Evolutionary conservation across 2,329 filamentous ascomycete genomes (phyloP).

Genomic region (Sarocladium brachiariae): DNA sequence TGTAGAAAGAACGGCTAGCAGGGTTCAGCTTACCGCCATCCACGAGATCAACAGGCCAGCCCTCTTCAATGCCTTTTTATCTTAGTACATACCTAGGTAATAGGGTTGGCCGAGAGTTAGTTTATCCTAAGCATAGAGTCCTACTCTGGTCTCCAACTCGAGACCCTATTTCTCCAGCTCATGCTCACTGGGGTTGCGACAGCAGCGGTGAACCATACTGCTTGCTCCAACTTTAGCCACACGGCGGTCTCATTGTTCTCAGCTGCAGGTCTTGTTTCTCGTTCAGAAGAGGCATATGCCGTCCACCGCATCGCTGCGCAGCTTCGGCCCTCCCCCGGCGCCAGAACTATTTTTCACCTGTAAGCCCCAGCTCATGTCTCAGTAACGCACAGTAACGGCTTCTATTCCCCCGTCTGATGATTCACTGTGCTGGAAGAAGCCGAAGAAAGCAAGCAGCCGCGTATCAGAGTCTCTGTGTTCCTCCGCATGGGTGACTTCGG

Average conservation of each 20-base stretch:
- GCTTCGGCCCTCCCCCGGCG: neutral
- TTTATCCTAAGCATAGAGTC: no score
- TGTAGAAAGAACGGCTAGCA: no score
- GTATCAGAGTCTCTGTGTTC: neutral
- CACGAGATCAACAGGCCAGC: no score
- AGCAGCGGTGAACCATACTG: slow-evolving; percentile 1
- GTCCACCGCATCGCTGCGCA: neutral
- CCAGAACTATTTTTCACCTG: no score
- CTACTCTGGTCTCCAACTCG: no score
- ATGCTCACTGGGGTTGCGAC: neutral
- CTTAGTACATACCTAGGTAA: no score
- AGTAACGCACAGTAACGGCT: neutral
- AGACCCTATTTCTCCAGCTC: neutral
- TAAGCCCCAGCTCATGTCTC: neutral
- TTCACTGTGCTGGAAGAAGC: neutral
- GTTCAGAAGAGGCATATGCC: neutral
- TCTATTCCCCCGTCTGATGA: neutral
- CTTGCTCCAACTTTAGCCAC: neutral
- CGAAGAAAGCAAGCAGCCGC: neutral
- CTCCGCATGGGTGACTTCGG: slow-evolving; percentile 5
- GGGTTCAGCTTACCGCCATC: no score
- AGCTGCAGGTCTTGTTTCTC: neutral
- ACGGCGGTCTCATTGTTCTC: neutral
- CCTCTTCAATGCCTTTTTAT: no score
- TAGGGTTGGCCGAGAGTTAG: no score